Base-by-base conservation (phyloP, 2,329 filamentous ascomycete species). In the Bipolaris gigantea region DNA sequence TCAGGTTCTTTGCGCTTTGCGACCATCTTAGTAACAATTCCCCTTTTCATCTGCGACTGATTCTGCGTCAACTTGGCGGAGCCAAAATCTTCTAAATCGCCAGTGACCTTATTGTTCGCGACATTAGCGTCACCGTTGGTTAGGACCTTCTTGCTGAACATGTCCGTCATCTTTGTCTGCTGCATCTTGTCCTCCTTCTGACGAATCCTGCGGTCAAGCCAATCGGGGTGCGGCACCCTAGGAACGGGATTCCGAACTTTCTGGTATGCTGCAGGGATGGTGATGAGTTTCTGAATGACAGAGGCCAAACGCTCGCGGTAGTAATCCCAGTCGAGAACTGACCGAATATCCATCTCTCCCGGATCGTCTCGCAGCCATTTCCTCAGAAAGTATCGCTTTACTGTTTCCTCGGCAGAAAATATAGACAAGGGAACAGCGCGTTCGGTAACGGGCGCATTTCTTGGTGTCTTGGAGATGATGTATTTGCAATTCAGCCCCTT, bases 401-500 rank as follows among this genome's bases (percentile, higher is more conserved):
- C 88, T 5, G 85, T 84, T 52, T 92, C 87, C 51, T 97, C 93
- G 0, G 94, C 92, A 0, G 94, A 97, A 75, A 99, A 97, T 57
- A 99, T 99, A 18, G 94, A 92, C 5, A 99, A 92, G 0, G 94
- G 94, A 55, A 99, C 85, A 19, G 94, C 94, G 66, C 94, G 84
- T 63, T 99, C 95, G 0, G 94, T 99, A 57, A 99, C 92, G 1
- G 94, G 93, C 0, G 93, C 90, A 68, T 90, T 90, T 68, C 87
- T 89, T 4, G 94, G 94, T 59, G 84, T 85, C 13, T 91, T 84
- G 47, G 92, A 96, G 69, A 99, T 97, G 73, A 99, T 97, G 75
- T 97, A 99, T 76, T 97, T 97, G 86, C 94, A 99, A 79, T 99
- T 99, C 64, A 99, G 76, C 3, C 94, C 94, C 75, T 97, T 99